A percentile compares a stretch with the other conserved stretches of the same genome.
These are phyloP conservation scores for Hanseniaspora taiwanica DNA, from an alignment of 805 yeast species.

Conservation along the genomic window DNA sequence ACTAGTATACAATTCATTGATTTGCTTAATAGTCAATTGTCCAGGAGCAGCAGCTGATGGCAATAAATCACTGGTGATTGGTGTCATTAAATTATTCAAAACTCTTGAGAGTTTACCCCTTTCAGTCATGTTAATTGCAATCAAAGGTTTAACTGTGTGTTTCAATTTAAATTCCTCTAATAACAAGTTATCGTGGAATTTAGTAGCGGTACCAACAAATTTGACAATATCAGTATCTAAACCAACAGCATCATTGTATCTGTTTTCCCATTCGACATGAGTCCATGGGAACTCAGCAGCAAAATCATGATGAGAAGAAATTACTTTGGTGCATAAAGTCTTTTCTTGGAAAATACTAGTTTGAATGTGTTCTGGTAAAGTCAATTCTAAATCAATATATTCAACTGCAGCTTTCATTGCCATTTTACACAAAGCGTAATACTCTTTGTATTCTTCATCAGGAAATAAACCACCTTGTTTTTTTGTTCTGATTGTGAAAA, in stretches of 20 bases:
- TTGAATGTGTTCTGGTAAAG: constrained; percentile 44
- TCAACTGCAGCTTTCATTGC: constrained; percentile 73
- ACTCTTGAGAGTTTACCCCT: constrained; percentile 70
- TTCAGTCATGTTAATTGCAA: constrained; percentile 74
- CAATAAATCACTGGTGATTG: constrained; percentile 61
- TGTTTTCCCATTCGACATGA: constrained; percentile 58
- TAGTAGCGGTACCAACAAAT: constrained; percentile 66
- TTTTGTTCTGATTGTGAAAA: constrained; percentile 65
- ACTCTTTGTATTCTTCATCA: constrained; percentile 35
- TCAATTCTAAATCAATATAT: constrained; percentile 67
- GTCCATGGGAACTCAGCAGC: constrained; percentile 51
- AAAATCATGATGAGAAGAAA: constrained; percentile 76
- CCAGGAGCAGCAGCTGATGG: constrained; percentile 73
- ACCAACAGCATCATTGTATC: constrained; percentile 52
- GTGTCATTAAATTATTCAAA: constrained; percentile 63
- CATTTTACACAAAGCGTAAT: constrained; percentile 38
- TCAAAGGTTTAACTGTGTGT: constrained; percentile 47
- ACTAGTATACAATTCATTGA: constrained; percentile 40
- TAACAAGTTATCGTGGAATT: constrained; percentile 51
- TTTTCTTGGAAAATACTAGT: constrained; percentile 38
- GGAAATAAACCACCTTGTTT: constrained; percentile 78
- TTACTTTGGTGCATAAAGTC: constrained; percentile 46
- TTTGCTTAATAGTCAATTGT: constrained; percentile 52
- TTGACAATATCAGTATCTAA: constrained; percentile 64
- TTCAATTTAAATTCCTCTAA: constrained; percentile 55